A percentile compares a stretch with the other conserved stretches of the same genome.
Conservation (phyloP, 768 basidiomycete genomes). For the Trametes villosa region DNA sequence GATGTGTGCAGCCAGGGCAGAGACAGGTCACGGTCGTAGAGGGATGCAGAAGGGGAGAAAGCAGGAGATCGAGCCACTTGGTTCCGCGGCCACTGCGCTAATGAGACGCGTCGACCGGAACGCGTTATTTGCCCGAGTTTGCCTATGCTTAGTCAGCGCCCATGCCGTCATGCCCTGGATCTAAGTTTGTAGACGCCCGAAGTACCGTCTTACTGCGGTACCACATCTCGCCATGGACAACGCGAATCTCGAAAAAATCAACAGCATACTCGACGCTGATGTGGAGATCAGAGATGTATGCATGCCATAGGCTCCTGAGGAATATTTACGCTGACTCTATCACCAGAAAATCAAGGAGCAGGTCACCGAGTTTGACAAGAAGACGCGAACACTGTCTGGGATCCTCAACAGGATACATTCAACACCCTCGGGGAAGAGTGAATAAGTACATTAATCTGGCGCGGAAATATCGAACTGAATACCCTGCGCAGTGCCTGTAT, state of each 20-base stretch:
- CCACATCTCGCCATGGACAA: slow-evolving; percentile 51
- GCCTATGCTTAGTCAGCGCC: background rate
- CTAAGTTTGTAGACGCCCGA: background rate
- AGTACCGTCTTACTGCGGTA: slow-evolving; percentile 3
- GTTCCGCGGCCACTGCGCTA: background rate
- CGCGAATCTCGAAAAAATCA: slow-evolving; percentile 59
- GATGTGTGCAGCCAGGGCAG: too few relatives aligned
- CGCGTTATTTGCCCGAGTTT: slow-evolving; percentile 19
- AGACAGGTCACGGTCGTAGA: too few relatives aligned
- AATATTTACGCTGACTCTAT: slow-evolving; percentile 1
- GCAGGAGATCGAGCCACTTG: background rate
- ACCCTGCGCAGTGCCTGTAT: slow-evolving; percentile 52
- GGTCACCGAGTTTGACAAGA: slow-evolving; percentile 75
- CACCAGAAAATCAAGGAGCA: slow-evolving; percentile 79
- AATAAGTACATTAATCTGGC: slow-evolving; percentile 32
- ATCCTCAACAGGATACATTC: slow-evolving; percentile 80
- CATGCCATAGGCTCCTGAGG: slow-evolving; percentile 1
- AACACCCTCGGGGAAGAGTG: slow-evolving; percentile 61
- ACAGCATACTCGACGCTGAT: slow-evolving; percentile 63
- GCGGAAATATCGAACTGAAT: background rate
- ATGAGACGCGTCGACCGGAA: slow-evolving; percentile 14
- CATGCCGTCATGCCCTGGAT: background rate
- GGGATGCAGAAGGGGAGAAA: background rate
- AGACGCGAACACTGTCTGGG: slow-evolving; percentile 72
- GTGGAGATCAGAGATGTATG: slow-evolving; percentile 67